Percentiles rank a stretch among this genome's conserved stretches.
These are phyloP conservation scores for Cryptococcus hybrid DNA, from an alignment of 1,284 basidiomycete species.

Conservation along the genomic window DNA sequence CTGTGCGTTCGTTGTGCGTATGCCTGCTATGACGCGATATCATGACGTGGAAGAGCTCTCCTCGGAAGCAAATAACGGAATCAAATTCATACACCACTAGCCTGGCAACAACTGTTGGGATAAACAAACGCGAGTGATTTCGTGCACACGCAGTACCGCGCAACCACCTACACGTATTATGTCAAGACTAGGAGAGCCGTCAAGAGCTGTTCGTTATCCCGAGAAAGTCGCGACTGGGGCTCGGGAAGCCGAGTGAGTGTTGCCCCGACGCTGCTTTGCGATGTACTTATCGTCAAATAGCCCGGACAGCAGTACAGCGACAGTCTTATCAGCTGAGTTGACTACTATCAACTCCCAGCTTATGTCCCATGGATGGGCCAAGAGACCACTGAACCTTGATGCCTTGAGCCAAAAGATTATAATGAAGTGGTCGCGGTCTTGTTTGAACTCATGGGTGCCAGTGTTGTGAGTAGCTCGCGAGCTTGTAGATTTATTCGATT, in stretches of 20 bases:
- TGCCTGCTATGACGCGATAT: neutral
- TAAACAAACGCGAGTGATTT: constrained; percentile 1
- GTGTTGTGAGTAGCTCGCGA: constrained; percentile 61
- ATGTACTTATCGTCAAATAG: neutral
- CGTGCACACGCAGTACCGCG: neutral
- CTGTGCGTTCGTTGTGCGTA: neutral
- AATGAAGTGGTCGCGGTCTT: constrained; percentile 71
- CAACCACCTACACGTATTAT: neutral
- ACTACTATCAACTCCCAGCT: constrained; percentile 72
- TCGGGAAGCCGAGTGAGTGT: no score
- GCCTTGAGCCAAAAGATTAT: constrained; percentile 60
- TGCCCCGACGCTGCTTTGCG: neutral
- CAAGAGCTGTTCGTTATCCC: neutral
- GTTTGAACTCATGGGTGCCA: constrained; percentile 71
- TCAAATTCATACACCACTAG: neutral
- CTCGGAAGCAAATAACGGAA: neutral
- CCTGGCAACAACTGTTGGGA: neutral
- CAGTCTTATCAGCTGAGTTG: constrained; percentile 17
- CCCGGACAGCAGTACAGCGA: constrained; percentile 1
- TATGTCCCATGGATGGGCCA: constrained; percentile 71
- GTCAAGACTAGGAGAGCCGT: neutral
- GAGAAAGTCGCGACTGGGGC: no score
- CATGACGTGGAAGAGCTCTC: neutral
- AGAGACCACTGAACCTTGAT: constrained; percentile 58
- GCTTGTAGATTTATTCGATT: neutral